Percentiles rank a stretch among this genome's conserved stretches.
Evolutionary conservation across 768 basidiomycete species (phyloP).

Genomic region (Auricularia heimuer): DNA sequence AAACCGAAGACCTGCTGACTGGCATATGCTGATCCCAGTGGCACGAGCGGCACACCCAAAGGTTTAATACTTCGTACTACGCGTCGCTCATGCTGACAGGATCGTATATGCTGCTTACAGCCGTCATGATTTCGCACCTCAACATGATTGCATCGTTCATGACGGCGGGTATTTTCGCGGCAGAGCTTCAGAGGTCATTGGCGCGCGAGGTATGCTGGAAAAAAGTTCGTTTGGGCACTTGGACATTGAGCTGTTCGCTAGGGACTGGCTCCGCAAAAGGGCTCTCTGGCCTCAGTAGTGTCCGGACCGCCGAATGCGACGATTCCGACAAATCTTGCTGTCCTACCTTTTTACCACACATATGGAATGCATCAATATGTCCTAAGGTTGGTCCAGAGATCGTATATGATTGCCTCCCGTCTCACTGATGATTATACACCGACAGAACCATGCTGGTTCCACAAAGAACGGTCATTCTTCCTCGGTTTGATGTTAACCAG

Average conservation of each 20-base stretch:
- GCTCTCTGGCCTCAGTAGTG: neutral
- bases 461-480: constrained; percentile 42
- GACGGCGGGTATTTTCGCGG: constrained; percentile 27
- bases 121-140: constrained; percentile 65
- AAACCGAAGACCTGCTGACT: too few relatives aligned
- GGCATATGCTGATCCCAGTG: constrained; percentile 29
- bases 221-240: too few relatives aligned
- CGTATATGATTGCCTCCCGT: constrained; percentile 17
- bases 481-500: constrained; percentile 47
- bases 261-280: too few relatives aligned
- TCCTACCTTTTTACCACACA: constrained; percentile 59
- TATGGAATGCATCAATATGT: constrained; percentile 48
- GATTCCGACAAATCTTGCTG: constrained; percentile 29
- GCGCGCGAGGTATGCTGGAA: neutral
- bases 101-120: constrained; percentile 14
- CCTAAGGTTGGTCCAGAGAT: constrained; percentile 20
- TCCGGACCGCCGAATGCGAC: too few relatives aligned
- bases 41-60: constrained; percentile 69
- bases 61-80: constrained; percentile 26
- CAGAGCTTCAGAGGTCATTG: constrained; percentile 11
- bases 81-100: neutral
- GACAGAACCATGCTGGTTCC: constrained; percentile 28
- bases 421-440: neutral
- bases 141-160: constrained; percentile 40
- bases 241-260: too few relatives aligned